phyloP scores from a whole-genome alignment of 2,329 filamentous ascomycete species.

The Diaporthe humulicola region DNA sequence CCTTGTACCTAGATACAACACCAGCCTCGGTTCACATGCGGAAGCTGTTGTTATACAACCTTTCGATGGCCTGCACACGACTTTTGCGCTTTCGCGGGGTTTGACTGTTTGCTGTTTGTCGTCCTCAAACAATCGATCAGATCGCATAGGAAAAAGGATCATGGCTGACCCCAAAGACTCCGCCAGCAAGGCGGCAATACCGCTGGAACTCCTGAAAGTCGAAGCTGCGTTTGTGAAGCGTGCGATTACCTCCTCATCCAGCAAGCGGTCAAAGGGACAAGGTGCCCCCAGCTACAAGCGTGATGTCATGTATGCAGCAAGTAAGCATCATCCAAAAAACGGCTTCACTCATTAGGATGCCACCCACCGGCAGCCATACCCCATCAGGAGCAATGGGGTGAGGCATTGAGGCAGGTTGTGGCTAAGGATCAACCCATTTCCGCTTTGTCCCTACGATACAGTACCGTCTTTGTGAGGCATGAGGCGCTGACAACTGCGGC shows the following conservation, averaged over 20 bases:
- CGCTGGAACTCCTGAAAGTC: conserved; percentile 23
- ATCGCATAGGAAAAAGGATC: not conserved
- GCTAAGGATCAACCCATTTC: not conserved
- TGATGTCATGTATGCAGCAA: conserved; percentile 29
- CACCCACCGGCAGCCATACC: not conserved
- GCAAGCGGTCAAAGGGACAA: conserved; percentile 8
- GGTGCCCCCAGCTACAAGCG: conserved; percentile 27
- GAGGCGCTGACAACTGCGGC: not conserved
- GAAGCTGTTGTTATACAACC: conserved; percentile 2
- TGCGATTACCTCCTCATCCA: conserved; percentile 13
- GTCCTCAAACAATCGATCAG: not conserved
- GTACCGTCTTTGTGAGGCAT: no score
- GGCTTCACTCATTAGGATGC: not conserved
- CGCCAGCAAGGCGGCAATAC: conserved; percentile 25
- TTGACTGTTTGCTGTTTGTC: not conserved
- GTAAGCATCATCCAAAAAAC: not conserved
- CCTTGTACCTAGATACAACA: not conserved
- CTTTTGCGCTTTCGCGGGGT: no score
- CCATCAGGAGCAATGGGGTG: not conserved
- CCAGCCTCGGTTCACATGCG: conserved; percentile 26
- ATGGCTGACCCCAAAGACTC: not conserved
- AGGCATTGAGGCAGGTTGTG: no score
- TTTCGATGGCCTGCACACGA: not conserved
- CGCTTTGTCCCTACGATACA: not conserved
- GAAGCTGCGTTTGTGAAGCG: conserved; percentile 30